Conservation (phyloP, 768 basidiomycete genomes). For the Rhodotorula sphaerocarpa region DNA sequence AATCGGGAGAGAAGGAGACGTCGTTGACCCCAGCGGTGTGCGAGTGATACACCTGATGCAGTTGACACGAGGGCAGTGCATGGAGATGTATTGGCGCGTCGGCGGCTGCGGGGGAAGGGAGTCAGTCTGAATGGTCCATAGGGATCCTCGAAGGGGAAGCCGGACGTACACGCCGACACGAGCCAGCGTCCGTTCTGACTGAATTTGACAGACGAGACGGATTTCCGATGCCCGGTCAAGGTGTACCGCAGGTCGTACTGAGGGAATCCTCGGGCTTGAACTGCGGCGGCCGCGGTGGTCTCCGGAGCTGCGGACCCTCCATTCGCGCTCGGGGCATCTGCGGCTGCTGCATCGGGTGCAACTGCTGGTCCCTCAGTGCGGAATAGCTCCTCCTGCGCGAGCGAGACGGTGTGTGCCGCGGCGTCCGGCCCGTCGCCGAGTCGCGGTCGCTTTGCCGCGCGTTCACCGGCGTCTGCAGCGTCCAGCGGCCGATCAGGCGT, state of each 20-base stretch:
- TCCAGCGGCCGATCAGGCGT: background rate
- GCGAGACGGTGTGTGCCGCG: background rate
- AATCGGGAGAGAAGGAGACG: conserved; percentile 77
- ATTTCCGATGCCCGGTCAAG: conserved; percentile 71
- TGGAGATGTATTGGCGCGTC: conserved; percentile 59
- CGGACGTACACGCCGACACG: conserved; percentile 68
- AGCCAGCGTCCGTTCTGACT: conserved; percentile 72
- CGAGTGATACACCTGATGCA: conserved; percentile 55
- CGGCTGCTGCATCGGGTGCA: too few relatives aligned
- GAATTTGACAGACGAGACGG: conserved; percentile 79
- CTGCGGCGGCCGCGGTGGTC: too few relatives aligned
- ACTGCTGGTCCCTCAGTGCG: background rate
- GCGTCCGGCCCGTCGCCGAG: background rate
- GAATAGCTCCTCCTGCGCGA: background rate
- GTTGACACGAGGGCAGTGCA: conserved; percentile 17
- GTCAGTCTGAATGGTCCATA: conserved; percentile 28
- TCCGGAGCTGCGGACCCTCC: too few relatives aligned
- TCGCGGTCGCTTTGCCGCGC: conserved; percentile 19
- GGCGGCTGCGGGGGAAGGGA: conserved; percentile 42
- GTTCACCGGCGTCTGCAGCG: background rate
- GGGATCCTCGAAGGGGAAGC: conserved; percentile 2
- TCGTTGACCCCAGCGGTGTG: conserved; percentile 81
- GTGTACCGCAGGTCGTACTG: conserved; percentile 55
- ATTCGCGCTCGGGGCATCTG: too few relatives aligned
- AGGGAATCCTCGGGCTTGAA: conserved; percentile 1